phyloP scores from a whole-genome alignment of 768 basidiomycete species.

The Agrocybe pediades region DNA sequence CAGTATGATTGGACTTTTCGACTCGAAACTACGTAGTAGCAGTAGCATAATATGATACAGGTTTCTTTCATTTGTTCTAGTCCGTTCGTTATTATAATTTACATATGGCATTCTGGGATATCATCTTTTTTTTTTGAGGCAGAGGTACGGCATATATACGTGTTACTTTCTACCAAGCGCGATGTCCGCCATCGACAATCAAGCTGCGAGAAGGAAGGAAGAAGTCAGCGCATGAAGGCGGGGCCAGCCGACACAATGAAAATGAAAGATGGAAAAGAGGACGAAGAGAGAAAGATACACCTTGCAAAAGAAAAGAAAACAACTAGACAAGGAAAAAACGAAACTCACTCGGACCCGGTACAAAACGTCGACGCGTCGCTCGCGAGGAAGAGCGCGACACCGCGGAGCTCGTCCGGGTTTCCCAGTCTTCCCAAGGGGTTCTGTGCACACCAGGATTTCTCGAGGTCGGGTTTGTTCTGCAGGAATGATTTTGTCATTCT shows the following conservation, averaged over 20 bases:
- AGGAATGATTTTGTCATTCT: conserved; percentile 30
- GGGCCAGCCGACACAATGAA: too few species aligned
- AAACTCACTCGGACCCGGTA: conserved; percentile 66
- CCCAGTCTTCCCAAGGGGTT: conserved; percentile 73
- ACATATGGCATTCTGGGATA: not conserved
- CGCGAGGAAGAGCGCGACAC: conserved; percentile 66
- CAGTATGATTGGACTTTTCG: too few species aligned
- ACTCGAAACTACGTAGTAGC: too few species aligned
- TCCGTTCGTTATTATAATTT: not conserved
- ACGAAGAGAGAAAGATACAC: too few species aligned
- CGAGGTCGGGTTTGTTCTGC: conserved; percentile 52
- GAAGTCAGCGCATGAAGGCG: too few species aligned
- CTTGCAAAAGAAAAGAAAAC: too few species aligned
- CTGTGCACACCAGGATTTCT: conserved; percentile 54
- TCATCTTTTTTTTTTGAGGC: not conserved
- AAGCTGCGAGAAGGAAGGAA: conserved; percentile 13
- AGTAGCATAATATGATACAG: too few species aligned
- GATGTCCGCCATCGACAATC: conserved; percentile 26
- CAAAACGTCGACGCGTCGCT: conserved; percentile 72
- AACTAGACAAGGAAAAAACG: not conserved
- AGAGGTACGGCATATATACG: not conserved
- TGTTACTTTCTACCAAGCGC: conserved; percentile 21
- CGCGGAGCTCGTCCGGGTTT: conserved; percentile 66
- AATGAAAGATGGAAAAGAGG: too few species aligned
- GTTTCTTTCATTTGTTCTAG: too few species aligned